Percentiles rank a stretch among this genome's conserved stretches.
Conservation (phyloP, 176 grass and related monocot species). For the Calamus simplicifolius region DNA sequence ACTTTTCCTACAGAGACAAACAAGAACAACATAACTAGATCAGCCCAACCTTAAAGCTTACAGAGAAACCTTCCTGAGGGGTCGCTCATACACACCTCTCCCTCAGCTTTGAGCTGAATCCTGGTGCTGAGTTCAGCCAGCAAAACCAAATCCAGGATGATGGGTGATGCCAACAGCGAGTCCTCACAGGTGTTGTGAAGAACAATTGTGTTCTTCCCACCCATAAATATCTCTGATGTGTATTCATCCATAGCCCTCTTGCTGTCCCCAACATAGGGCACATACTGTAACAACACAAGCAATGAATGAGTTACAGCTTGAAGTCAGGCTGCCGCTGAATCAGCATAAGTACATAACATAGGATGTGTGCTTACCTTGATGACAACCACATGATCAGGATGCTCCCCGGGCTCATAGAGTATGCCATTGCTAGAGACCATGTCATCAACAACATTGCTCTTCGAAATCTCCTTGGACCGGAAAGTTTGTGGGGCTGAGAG, state of each 20-base stretch:
- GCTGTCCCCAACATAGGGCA: slow-evolving; percentile 92
- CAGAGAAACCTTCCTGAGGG: not conserved
- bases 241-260: slow-evolving; percentile 99
- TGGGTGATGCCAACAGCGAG: slow-evolving; percentile 77
- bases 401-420: slow-evolving; percentile 84
- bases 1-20: slow-evolving; percentile 60
- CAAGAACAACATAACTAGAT: no score
- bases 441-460: slow-evolving; percentile 96
- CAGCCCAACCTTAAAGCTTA: no score
- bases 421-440: slow-evolving; percentile 97
- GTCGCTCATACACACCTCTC: slow-evolving; percentile 41
- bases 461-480: slow-evolving; percentile 96
- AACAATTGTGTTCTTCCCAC: slow-evolving; percentile 80
- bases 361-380: slow-evolving; percentile 59
- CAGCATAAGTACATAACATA: not conserved
- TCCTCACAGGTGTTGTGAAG: slow-evolving; percentile 99
- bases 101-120: slow-evolving; percentile 85
- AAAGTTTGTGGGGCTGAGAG: slow-evolving; percentile 95
- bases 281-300: slow-evolving; percentile 40
- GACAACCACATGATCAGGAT: slow-evolving; percentile 89
- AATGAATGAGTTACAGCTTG: not conserved
- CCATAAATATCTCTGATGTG: slow-evolving; percentile 99
- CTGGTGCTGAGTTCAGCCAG: slow-evolving; percentile 92
- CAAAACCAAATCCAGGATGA: slow-evolving; percentile 94
- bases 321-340: not conserved